phyloP scores from a whole-genome alignment of 257 asterid species.

The Solanum neorickii region DNA sequence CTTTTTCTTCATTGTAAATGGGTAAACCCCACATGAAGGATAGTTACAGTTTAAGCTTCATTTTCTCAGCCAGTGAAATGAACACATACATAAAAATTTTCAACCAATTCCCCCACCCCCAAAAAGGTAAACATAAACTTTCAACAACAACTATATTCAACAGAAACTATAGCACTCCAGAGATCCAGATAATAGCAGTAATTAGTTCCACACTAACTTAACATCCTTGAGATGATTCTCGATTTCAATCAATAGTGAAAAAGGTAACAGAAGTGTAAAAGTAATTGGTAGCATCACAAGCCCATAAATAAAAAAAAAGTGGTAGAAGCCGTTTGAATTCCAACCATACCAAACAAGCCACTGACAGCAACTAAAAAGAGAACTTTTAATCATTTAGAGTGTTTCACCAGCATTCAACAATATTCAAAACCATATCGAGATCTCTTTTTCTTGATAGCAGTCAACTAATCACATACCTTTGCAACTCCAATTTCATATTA shows the following conservation, averaged over 20 bases:
- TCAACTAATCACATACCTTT: no score
- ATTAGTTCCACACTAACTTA: not conserved
- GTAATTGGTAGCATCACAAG: no score
- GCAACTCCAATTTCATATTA: no score
- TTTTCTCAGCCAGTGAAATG: not conserved
- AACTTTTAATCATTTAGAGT: no score
- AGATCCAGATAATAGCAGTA: not conserved
- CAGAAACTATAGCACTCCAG: not conserved
- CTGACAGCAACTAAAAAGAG: no score
- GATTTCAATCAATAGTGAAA: not conserved
- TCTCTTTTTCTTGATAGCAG: no score
- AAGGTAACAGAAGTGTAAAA: not conserved
- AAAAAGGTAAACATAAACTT: not conserved
- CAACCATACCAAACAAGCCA: no score
- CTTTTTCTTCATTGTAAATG: not conserved
- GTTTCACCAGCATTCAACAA: no score
- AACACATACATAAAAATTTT: not conserved
- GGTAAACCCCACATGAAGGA: not conserved
- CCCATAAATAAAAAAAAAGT: no score
- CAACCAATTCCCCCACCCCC: not conserved
- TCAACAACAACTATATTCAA: not conserved
- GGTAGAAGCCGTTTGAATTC: no score
- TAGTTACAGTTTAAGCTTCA: not conserved
- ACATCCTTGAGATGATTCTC: not conserved
- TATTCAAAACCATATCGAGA: no score